A percentile compares a stretch with the other conserved stretches of the same genome.
Evolutionary conservation across 768 basidiomycete species (phyloP).

Genomic region (Auricularia sp.): DNA sequence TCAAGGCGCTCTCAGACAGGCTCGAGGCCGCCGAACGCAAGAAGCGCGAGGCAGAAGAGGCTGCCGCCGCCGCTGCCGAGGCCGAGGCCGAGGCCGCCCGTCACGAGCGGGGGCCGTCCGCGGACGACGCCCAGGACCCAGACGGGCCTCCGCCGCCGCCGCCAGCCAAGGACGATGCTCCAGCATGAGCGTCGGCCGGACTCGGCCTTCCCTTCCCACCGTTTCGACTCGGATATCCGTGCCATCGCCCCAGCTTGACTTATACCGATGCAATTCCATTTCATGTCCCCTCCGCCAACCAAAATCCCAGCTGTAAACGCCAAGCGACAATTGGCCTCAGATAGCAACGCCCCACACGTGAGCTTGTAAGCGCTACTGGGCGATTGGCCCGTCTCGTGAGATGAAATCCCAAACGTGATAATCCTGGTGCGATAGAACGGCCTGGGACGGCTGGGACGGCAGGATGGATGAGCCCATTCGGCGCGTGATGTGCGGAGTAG

Average conservation of each 20-base stretch:
- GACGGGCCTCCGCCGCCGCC: slow-evolving; percentile 9
- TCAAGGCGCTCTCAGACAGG: slow-evolving; percentile 64
- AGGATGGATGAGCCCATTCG: too few species aligned
- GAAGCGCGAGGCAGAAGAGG: slow-evolving; percentile 36
- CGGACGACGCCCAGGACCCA: not conserved
- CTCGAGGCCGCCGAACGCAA: slow-evolving; percentile 61
- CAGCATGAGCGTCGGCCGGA: not conserved
- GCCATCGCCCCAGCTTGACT: not conserved
- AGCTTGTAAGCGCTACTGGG: too few species aligned
- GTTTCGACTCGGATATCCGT: not conserved
- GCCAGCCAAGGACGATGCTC: slow-evolving; percentile 6
- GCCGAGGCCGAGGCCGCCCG: too few species aligned
- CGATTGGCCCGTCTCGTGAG: too few species aligned
- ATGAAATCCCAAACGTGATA: too few species aligned
- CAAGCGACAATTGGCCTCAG: too few species aligned
- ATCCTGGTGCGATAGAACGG: too few species aligned
- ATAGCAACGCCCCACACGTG: too few species aligned
- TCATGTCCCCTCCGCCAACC: not conserved
- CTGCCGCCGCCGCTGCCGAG: slow-evolving; percentile 18
- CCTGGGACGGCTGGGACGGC: too few species aligned
- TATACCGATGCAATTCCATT: not conserved
- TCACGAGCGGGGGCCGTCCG: not conserved
- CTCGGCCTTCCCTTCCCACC: not conserved
- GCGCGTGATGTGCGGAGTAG: too few species aligned
- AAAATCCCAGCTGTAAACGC: too few species aligned